phyloP scores from a whole-genome alignment of 2,329 filamentous ascomycete species.

The Epichloe sp. region DNA sequence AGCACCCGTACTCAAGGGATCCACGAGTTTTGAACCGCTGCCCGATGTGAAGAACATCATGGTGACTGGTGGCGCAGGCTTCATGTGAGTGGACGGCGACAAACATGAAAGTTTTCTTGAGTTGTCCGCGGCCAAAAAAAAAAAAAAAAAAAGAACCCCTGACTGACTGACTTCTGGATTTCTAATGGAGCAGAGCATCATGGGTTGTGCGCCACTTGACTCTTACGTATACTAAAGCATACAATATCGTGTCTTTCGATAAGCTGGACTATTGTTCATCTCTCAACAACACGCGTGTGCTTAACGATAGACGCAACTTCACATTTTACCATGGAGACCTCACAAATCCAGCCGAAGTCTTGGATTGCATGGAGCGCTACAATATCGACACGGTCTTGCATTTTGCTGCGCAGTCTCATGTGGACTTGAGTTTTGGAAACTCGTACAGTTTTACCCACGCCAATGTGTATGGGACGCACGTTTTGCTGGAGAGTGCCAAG shows the following conservation, averaged over 20 bases:
- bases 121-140: neutral
- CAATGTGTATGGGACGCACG: slow-evolving; percentile 76
- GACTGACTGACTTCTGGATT: neutral
- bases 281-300: slow-evolving; percentile 61
- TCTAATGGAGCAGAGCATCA: slow-evolving; percentile 44
- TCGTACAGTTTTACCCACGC: slow-evolving; percentile 70
- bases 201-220: slow-evolving; percentile 73
- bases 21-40: slow-evolving; percentile 56
- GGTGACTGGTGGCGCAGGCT: slow-evolving; percentile 72
- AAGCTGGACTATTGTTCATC: slow-evolving; percentile 76
- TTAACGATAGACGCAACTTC: slow-evolving; percentile 59
- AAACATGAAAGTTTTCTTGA: neutral
- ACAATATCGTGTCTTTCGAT: slow-evolving; percentile 73
- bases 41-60: slow-evolving; percentile 66
- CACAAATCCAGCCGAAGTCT: slow-evolving; percentile 55
- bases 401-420: slow-evolving; percentile 76
- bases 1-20: slow-evolving; percentile 56
- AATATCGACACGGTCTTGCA: slow-evolving; percentile 71
- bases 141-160: neutral
- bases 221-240: slow-evolving; percentile 57
- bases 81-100: slow-evolving; percentile 49
- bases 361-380: slow-evolving; percentile 56
- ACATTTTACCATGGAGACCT: slow-evolving; percentile 70
- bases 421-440: slow-evolving; percentile 72
- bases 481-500: slow-evolving; percentile 64